phyloP scores from a whole-genome alignment of 2,329 filamentous ascomycete species.

The Aureobasidium sp. region DNA sequence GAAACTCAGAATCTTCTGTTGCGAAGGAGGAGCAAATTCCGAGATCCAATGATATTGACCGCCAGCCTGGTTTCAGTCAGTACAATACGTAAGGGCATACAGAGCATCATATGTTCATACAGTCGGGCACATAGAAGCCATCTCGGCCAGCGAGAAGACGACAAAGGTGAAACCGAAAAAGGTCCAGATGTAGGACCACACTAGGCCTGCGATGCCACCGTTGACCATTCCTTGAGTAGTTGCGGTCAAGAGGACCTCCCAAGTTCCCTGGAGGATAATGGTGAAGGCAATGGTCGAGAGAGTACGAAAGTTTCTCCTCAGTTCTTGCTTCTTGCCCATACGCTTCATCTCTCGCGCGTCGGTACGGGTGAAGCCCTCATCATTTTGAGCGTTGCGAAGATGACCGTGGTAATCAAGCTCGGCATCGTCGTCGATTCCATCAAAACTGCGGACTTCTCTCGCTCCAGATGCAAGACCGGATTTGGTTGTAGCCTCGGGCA shows the following conservation, averaged over 20 bases:
- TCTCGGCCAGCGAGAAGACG: constrained; percentile 30
- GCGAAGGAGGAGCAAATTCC: constrained; percentile 16
- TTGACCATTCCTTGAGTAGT: constrained; percentile 19
- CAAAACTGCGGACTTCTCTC: constrained; percentile 6
- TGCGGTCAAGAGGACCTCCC: constrained; percentile 14
- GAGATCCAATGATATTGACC: constrained; percentile 24
- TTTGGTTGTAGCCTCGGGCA: background rate
- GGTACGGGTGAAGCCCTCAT: constrained; percentile 10
- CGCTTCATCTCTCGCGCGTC: constrained; percentile 37
- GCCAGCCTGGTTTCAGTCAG: constrained; percentile 18
- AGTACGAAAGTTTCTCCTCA: constrained; percentile 26
- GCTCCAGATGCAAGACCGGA: background rate
- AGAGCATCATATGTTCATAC: background rate
- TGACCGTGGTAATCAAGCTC: constrained; percentile 14
- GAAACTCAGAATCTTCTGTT: constrained; percentile 21
- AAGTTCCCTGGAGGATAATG: constrained; percentile 15
- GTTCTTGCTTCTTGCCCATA: constrained; percentile 43
- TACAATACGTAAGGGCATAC: background rate
- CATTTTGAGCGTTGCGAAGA: constrained; percentile 4
- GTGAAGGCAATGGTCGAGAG: constrained; percentile 16
- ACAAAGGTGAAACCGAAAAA: constrained; percentile 21
- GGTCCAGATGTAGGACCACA: constrained; percentile 27
- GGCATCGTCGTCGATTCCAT: constrained; percentile 9
- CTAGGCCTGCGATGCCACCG: constrained; percentile 29
- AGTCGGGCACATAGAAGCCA: constrained; percentile 28